A percentile compares a stretch with the other conserved stretches of the same genome.
Evolutionary conservation across 2,329 filamentous ascomycete genomes (phyloP).

Genomic region (Ascochyta clinopodiicola): DNA sequence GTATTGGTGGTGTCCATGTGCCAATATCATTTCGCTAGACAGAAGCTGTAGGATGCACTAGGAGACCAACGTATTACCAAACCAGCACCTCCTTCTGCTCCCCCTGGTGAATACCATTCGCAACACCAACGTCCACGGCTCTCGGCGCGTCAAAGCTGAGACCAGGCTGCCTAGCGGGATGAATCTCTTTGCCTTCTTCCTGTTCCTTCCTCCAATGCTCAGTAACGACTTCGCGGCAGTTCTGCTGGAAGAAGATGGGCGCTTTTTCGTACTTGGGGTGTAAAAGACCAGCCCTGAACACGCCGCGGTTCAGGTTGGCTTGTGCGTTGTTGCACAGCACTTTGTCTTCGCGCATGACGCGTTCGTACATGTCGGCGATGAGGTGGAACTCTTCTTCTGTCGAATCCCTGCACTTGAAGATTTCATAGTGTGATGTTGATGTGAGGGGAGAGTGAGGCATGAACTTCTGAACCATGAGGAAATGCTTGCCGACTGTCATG

Average conservation of each 20-base stretch:
- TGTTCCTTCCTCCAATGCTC: slow-evolving; percentile 28
- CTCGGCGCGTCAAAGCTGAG: slow-evolving; percentile 55
- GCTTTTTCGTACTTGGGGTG: slow-evolving; percentile 66
- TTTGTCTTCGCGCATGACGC: slow-evolving; percentile 70
- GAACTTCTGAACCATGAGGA: slow-evolving; percentile 69
- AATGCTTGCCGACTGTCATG: slow-evolving; percentile 49
- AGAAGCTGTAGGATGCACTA: too few species aligned
- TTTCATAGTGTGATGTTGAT: slow-evolving; percentile 65
- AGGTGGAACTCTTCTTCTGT: slow-evolving; percentile 63
- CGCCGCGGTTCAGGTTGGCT: slow-evolving; percentile 64
- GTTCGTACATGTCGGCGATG: slow-evolving; percentile 66
- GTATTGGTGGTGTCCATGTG: too few species aligned
- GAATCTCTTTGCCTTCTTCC: slow-evolving; percentile 22
- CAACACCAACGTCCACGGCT: slow-evolving; percentile 54
- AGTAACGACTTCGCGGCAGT: slow-evolving; percentile 55
- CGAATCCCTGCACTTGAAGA: slow-evolving; percentile 65
- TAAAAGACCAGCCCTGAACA: slow-evolving; percentile 67
- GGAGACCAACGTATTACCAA: slow-evolving; percentile 13
- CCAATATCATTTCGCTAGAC: not conserved
- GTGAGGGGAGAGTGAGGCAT: slow-evolving; percentile 58
- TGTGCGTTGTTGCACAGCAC: slow-evolving; percentile 64
- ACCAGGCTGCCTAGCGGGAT: slow-evolving; percentile 53
- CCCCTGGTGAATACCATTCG: slow-evolving; percentile 8
- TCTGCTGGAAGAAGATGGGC: slow-evolving; percentile 62
- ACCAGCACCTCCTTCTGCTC: slow-evolving; percentile 25